Evolutionary conservation across 768 basidiomycete species (phyloP).

Genomic region (Termitomyces eurrhizus): DNA sequence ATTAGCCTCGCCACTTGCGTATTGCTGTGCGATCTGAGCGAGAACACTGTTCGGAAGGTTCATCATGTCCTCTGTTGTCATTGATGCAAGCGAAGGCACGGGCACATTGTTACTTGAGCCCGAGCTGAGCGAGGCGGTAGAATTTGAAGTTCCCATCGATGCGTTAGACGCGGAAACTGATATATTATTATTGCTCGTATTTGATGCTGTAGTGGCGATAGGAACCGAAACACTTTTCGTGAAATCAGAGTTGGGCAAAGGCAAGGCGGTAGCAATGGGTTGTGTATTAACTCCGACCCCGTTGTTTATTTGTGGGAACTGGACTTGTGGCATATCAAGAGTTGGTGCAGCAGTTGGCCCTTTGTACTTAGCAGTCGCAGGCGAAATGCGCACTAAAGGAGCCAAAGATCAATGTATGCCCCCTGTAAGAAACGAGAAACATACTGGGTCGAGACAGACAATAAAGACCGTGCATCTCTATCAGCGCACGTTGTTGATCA

Average conservation of each 20-base stretch:
- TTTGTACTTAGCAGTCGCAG: constrained; percentile 86
- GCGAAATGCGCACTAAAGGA: constrained; percentile 78
- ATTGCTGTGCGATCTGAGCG: constrained; percentile 47
- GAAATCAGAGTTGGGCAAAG: constrained; percentile 40
- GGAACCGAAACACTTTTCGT: constrained; percentile 69
- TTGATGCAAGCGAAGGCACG: constrained; percentile 45
- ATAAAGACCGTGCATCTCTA: constrained; percentile 90
- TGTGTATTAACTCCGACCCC: constrained; percentile 30
- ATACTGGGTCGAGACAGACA: constrained; percentile 85
- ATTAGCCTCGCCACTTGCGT: constrained; percentile 31
- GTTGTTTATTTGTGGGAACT: constrained; percentile 30
- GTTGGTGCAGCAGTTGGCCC: constrained; percentile 40
- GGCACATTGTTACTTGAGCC: constrained; percentile 46
- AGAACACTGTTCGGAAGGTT: constrained; percentile 42
- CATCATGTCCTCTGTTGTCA: constrained; percentile 51
- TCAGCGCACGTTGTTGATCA: constrained; percentile 86
- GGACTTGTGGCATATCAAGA: constrained; percentile 44
- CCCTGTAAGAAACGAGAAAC: constrained; percentile 25
- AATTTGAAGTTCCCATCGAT: constrained; percentile 48
- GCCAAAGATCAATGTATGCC: constrained; percentile 26
- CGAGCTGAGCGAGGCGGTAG: constrained; percentile 50
- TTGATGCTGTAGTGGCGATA: constrained; percentile 48
- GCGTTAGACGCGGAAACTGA: constrained; percentile 42
- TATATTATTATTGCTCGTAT: constrained; percentile 30
- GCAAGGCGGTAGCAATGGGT: constrained; percentile 45